Base-by-base conservation (phyloP, 2,329 filamentous ascomycete genomes). In the Claviceps sp. region DNA sequence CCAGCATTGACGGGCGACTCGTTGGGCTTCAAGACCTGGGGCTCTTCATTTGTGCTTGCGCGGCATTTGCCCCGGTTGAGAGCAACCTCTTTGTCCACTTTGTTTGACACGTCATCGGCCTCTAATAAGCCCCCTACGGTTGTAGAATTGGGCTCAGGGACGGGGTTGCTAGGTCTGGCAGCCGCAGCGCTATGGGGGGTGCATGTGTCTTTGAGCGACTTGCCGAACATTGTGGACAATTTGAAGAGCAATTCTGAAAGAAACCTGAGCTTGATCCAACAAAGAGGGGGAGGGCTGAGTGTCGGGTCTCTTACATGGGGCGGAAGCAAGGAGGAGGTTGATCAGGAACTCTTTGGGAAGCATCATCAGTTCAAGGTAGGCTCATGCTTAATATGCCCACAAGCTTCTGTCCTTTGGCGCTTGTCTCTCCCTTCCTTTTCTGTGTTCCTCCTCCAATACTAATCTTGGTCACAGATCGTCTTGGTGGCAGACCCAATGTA, bases 21-120 rank as follows among this genome's bases (percentile, higher is more conserved):
- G 54, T 74, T 97, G 17, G 93, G 93, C 1, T 76, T 94, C 65
- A 97, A 98, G 68, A 98, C 93, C 0, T 97, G 93, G 93, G 88
- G 87, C 0, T 91, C 89, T 0, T 91, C 89, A 0, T 94, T 89
- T 62, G 77, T 94, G 2, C 80, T 97, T 4, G 85, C 91, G 0
- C 84, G 80, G 58, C 81, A 86, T 24, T 76, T 97, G 26, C 71
- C 72, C 19, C 62, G 62, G 13, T 69, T 82, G 41, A 67, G 62
- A 7, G 66, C 64, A 44, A 71, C 66, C 14, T 68, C 70, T 0
- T 61, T 81, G 22, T 70, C 70, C 37, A 68, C 73, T 44, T 58
- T 78, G 7, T 68, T 81, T 16, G 62, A 66, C 41, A 61, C 65
- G 52, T 63, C 63, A 13, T 55, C 66, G 8, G 60, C 62, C 16